Evolutionary conservation across 495 filamentous ascomycete genomes (phyloP).

Genomic region (Aspergillus incahuasiensis): DNA sequence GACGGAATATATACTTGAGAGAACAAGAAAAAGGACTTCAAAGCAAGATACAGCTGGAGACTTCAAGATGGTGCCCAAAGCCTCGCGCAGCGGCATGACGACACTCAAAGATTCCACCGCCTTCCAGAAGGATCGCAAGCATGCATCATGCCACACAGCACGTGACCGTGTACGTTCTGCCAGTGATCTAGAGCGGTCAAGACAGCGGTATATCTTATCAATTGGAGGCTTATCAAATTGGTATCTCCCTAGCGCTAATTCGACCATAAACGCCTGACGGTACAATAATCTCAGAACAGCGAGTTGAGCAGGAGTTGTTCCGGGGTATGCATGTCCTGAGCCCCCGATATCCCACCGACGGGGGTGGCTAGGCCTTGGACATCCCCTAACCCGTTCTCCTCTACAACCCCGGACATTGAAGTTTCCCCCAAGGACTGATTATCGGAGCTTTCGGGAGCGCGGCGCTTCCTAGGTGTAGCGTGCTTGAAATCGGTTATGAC

Average conservation of each 20-base stretch:
- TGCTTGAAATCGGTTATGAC: background rate
- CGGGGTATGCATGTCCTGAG: background rate
- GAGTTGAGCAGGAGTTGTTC: background rate
- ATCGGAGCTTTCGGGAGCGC: background rate
- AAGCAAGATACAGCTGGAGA: slow-evolving; percentile 22
- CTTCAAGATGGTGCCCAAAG: slow-evolving; percentile 17
- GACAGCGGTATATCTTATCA: background rate
- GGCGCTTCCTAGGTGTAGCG: background rate
- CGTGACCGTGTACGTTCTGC: background rate
- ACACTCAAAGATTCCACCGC: slow-evolving; percentile 36
- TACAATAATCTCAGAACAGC: background rate
- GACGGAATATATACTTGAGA: slow-evolving; percentile 1
- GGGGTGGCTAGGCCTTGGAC: background rate
- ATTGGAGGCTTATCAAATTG: slow-evolving; percentile 4
- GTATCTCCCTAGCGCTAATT: slow-evolving; percentile 4
- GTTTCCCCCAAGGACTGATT: background rate
- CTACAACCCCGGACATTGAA: background rate
- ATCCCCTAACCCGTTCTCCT: background rate
- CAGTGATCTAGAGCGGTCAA: background rate
- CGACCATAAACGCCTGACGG: background rate
- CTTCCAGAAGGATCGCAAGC: slow-evolving; percentile 34
- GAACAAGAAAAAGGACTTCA: background rate
- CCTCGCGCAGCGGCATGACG: slow-evolving; percentile 27
- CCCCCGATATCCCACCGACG: background rate
- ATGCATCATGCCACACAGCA: background rate